Conservation (phyloP, 192 early-diverging fungal genomes). For the Dimargaris verticillata region DNA sequence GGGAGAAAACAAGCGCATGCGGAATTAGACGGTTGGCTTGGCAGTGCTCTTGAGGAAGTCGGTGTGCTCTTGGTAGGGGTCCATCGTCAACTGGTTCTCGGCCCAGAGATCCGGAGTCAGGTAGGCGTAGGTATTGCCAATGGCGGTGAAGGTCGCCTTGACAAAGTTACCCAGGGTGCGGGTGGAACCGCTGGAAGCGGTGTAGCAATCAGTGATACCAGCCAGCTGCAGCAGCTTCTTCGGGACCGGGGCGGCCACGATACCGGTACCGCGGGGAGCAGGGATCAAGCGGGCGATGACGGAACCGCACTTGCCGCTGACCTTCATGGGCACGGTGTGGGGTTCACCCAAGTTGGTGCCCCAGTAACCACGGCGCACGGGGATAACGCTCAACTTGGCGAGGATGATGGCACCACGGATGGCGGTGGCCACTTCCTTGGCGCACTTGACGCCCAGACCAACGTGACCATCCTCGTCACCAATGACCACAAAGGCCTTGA, state of each 20-base stretch:
- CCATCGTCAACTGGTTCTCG: slow-evolving; percentile 72
- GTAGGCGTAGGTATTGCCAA: slow-evolving; percentile 93
- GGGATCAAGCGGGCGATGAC: slow-evolving; percentile 83
- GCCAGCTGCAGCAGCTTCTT: slow-evolving; percentile 96
- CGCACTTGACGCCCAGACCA: slow-evolving; percentile 99
- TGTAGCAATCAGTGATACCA: slow-evolving; percentile 97
- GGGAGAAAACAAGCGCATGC: no score
- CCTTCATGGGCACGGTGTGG: slow-evolving; percentile 97
- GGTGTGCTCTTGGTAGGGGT: slow-evolving; percentile 81
- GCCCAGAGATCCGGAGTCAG: slow-evolving; percentile 93
- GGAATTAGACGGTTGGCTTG: slow-evolving; percentile 15
- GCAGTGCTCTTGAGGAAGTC: slow-evolving; percentile 53
- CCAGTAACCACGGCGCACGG: slow-evolving; percentile 98
- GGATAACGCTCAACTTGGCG: slow-evolving; percentile 95
- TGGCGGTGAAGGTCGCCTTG: slow-evolving; percentile 96
- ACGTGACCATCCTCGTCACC: slow-evolving; percentile 95
- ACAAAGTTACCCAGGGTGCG: slow-evolving; percentile 98
- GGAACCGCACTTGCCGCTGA: slow-evolving; percentile 92
- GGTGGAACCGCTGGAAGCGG: slow-evolving; percentile 88
- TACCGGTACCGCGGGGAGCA: slow-evolving; percentile 98
- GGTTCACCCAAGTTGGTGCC: slow-evolving; percentile 88
- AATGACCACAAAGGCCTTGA: slow-evolving; percentile 99
- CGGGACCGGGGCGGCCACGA: slow-evolving; percentile 91
- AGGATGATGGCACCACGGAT: slow-evolving; percentile 98
- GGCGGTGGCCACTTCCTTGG: slow-evolving; percentile 97